Evolutionary conservation across 2,329 filamentous ascomycete species (phyloP).

Genomic region (Bisporella sp.): DNA sequence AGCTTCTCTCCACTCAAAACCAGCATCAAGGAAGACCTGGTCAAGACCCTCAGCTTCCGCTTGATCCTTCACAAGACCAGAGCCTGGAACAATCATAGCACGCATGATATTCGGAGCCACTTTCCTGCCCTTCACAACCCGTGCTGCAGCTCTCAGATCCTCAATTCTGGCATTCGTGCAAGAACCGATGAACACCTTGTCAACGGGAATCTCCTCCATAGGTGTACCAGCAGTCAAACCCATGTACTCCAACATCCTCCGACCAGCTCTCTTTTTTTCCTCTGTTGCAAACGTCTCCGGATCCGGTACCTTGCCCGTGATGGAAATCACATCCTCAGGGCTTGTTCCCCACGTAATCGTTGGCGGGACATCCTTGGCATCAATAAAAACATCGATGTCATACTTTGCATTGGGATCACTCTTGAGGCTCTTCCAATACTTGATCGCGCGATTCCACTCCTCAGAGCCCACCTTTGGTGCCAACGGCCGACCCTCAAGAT

Average conservation of each 20-base stretch:
- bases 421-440: conserved; percentile 81
- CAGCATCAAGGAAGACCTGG: conserved; percentile 84
- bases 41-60: conserved; percentile 90
- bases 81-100: conserved; percentile 94
- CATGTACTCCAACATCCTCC: conserved; percentile 91
- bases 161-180: conserved; percentile 98
- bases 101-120: conserved; percentile 83
- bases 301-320: conserved; percentile 83
- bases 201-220: conserved; percentile 85
- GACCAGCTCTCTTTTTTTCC: conserved; percentile 71
- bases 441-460: conserved; percentile 82
- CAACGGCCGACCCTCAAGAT: conserved; percentile 84
- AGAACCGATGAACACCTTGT: conserved; percentile 97
- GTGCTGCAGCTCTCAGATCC: conserved; percentile 81
- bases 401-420: conserved; percentile 86
- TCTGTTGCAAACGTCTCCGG: conserved; percentile 80
- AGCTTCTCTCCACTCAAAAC: conserved; percentile 97
- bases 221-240: conserved; percentile 77
- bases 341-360: conserved; percentile 97
- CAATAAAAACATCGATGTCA: conserved; percentile 82
- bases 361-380: conserved; percentile 86
- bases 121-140: conserved; percentile 80
- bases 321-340: conserved; percentile 92
- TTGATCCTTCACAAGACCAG: conserved; percentile 85
- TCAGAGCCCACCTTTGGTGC: conserved; percentile 77